Percentiles rank a stretch among this genome's conserved stretches.
Evolutionary conservation across 306 rosid genomes (phyloP).

Genomic region (Styphnolobium japonicum): DNA sequence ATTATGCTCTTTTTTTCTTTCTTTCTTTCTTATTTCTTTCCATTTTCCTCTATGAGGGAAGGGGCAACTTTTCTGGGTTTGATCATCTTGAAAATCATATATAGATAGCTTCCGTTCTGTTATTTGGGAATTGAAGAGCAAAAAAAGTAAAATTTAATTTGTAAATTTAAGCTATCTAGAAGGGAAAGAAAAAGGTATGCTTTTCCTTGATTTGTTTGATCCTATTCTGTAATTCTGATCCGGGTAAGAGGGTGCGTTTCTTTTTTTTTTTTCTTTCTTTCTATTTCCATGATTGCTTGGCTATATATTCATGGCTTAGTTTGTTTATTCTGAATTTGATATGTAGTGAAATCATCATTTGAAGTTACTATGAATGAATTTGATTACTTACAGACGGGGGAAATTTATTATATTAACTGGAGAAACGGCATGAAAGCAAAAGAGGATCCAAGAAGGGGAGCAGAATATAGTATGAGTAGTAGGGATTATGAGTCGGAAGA

Average conservation of each 20-base stretch:
- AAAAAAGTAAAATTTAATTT: neutral
- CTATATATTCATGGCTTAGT: no score
- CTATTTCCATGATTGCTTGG: neutral
- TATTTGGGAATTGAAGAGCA: neutral
- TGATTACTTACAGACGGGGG: slow-evolving; percentile 66
- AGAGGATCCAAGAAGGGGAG: slow-evolving; percentile 72
- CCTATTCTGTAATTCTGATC: neutral
- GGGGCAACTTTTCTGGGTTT: slow-evolving; percentile 19
- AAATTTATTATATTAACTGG: slow-evolving; percentile 95
- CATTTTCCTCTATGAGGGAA: neutral
- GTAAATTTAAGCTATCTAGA: neutral
- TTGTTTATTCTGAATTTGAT: neutral
- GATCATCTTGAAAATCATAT: neutral
- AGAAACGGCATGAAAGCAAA: slow-evolving; percentile 88
- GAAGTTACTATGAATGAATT: neutral
- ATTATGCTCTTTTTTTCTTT: neutral
- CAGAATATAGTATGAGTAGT: slow-evolving; percentile 42
- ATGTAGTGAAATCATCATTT: neutral
- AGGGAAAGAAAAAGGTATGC: neutral
- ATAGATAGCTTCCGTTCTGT: neutral
- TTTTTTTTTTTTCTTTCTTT: no score
- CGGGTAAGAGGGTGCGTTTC: neutral
- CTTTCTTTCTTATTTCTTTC: slow-evolving; percentile 1
- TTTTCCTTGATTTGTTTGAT: neutral
- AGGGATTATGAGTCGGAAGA: slow-evolving; percentile 58